These are phyloP conservation scores for Sonneratia alba DNA, from an alignment of 345 rosid species.

Conservation along the genomic window DNA sequence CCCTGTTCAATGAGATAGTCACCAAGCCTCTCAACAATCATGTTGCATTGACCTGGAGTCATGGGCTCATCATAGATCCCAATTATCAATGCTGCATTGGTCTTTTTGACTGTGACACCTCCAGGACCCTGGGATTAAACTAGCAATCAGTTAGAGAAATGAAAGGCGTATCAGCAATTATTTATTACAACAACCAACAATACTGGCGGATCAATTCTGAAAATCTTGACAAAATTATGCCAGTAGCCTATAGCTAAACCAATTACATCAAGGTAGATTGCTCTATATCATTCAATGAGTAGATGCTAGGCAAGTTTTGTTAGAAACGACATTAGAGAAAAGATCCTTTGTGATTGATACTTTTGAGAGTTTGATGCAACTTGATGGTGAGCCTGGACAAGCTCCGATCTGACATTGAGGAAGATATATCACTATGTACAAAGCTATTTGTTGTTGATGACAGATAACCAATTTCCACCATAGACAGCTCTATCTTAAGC, in stretches of 20 bases:
- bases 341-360: no score
- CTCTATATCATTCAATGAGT: no score
- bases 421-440: no score
- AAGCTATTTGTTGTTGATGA: no score
- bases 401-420: no score
- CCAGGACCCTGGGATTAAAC: constrained; percentile 50
- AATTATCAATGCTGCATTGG: constrained; percentile 44
- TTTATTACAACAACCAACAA: background rate
- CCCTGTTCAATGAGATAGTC: constrained; percentile 73
- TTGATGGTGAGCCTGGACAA: no score
- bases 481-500: no score
- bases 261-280: no score
- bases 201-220: background rate
- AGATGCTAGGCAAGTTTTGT: no score
- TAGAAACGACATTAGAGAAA: no score
- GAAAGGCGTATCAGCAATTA: background rate
- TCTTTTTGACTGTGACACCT: constrained; percentile 75
- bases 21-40: constrained; percentile 85
- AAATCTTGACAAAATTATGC: background rate
- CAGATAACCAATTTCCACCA: no score
- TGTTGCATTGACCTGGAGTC: constrained; percentile 83
- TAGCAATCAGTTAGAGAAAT: background rate
- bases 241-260: background rate
- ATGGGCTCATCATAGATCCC: constrained; percentile 78
- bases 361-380: no score